A percentile compares a stretch with the other conserved stretches of the same genome.
phyloP scores from a whole-genome alignment of 768 basidiomycete genomes.

The Pulveroboletus sp. region DNA sequence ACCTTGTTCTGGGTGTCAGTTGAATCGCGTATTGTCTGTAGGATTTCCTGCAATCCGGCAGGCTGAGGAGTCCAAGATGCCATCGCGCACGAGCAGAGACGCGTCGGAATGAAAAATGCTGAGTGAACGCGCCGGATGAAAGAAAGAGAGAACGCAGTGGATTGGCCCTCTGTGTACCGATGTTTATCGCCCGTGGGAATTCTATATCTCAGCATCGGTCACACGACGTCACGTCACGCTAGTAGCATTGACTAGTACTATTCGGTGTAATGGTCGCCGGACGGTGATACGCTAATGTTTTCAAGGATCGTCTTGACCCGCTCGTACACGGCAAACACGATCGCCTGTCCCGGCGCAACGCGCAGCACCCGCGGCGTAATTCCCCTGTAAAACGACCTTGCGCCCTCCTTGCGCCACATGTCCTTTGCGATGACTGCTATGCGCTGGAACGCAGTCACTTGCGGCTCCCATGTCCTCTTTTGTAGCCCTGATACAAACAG shows the following conservation, averaged over 20 bases:
- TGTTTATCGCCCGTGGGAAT: slow-evolving; percentile 36
- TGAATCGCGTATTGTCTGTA: slow-evolving; percentile 88
- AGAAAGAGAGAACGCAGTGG: slow-evolving; percentile 17
- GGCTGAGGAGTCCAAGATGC: slow-evolving; percentile 81
- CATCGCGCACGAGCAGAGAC: slow-evolving; percentile 44
- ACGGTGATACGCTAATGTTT: slow-evolving; percentile 50
- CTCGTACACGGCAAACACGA: slow-evolving; percentile 98
- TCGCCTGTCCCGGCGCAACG: slow-evolving; percentile 95
- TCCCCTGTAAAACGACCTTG: slow-evolving; percentile 93
- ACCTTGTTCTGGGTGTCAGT: slow-evolving; percentile 71
- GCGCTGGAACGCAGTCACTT: slow-evolving; percentile 75
- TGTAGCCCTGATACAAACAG: slow-evolving; percentile 61
- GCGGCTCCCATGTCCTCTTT: slow-evolving; percentile 71
- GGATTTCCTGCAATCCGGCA: slow-evolving; percentile 86
- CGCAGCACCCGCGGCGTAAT: slow-evolving; percentile 95
- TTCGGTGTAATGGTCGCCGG: slow-evolving; percentile 71
- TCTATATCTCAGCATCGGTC: slow-evolving; percentile 32
- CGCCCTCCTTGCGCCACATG: slow-evolving; percentile 92
- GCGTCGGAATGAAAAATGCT: slow-evolving; percentile 22
- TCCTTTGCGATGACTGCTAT: slow-evolving; percentile 80
- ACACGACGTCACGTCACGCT: slow-evolving; percentile 25
- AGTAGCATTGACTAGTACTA: slow-evolving; percentile 23
- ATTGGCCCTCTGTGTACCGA: slow-evolving; percentile 30
- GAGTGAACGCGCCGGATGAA: slow-evolving; percentile 31
- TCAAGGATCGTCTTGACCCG: slow-evolving; percentile 77